These are phyloP conservation scores for Sanguinoderma infundibulare DNA, from an alignment of 1,284 basidiomycete genomes.

Conservation along the genomic window DNA sequence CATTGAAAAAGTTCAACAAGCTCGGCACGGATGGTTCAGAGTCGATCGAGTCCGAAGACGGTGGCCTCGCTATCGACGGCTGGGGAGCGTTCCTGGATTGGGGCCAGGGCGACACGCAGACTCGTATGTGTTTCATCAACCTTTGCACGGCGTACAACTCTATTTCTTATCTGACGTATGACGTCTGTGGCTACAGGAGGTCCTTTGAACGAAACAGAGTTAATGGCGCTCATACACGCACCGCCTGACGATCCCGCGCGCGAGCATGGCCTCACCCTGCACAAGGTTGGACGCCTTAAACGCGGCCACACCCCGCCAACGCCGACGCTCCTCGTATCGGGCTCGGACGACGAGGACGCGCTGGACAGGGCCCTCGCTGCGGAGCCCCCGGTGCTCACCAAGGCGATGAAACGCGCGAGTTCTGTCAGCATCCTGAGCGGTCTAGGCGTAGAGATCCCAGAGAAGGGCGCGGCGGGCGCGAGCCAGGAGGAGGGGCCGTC, in stretches of 20 bases:
- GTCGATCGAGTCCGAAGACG: slow-evolving; percentile 60
- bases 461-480: slow-evolving; percentile 39
- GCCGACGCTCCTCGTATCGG: slow-evolving; percentile 39
- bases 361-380: slow-evolving; percentile 34
- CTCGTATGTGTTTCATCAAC: slow-evolving; percentile 44
- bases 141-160: neutral
- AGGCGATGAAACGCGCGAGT: slow-evolving; percentile 89
- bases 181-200: slow-evolving; percentile 46
- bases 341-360: slow-evolving; percentile 37
- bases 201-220: slow-evolving; percentile 82
- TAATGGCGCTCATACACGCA: slow-evolving; percentile 86
- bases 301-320: slow-evolving; percentile 34
- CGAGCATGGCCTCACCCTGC: slow-evolving; percentile 83
- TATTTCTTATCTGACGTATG: slow-evolving; percentile 5
- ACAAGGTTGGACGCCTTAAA: slow-evolving; percentile 45
- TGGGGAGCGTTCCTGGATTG: slow-evolving; percentile 84
- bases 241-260: slow-evolving; percentile 82
- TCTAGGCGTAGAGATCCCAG: slow-evolving; percentile 79
- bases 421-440: slow-evolving; percentile 94
- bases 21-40: slow-evolving; percentile 56
- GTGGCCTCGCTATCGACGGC: slow-evolving; percentile 80
- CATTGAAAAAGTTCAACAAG: slow-evolving; percentile 88
- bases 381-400: slow-evolving; percentile 38
- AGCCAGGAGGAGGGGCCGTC: slow-evolving; percentile 53
- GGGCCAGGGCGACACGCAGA: slow-evolving; percentile 56